A percentile compares a stretch with the other conserved stretches of the same genome.
These are phyloP conservation scores for Globisporangium alternatum DNA, from an alignment of 352 stramenopile species.

Conservation along the genomic window DNA sequence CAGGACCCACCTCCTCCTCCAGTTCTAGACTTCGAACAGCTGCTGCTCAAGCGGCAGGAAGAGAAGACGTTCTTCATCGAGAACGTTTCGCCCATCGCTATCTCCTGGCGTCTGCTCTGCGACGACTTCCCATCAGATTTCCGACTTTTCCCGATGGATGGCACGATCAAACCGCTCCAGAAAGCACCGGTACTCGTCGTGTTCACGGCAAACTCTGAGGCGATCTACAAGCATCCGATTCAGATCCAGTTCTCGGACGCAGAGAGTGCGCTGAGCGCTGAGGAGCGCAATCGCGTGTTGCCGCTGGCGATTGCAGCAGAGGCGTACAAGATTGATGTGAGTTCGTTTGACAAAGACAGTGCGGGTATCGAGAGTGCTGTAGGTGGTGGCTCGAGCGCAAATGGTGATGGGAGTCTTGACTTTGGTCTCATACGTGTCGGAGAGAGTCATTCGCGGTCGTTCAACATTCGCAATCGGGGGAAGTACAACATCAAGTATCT, in stretches of 20 bases:
- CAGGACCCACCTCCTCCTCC: constrained; percentile 4
- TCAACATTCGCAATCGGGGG: constrained; percentile 88
- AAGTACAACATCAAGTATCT: constrained; percentile 94
- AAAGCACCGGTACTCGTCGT: constrained; percentile 53
- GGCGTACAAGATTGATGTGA: constrained; percentile 91
- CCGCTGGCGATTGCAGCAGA: constrained; percentile 67
- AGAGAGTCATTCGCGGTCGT: constrained; percentile 72
- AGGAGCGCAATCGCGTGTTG: constrained; percentile 31
- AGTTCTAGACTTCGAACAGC: constrained; percentile 89
- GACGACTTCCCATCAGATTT: constrained; percentile 57
- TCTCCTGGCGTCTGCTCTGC: constrained; percentile 61
- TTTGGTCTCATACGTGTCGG: constrained; percentile 93
- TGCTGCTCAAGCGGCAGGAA: constrained; percentile 88
- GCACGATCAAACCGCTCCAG: constrained; percentile 71
- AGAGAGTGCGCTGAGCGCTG: constrained; percentile 54
- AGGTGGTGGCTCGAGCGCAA: constrained; percentile 15
- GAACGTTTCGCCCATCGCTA: constrained; percentile 76
- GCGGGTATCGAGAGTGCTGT: constrained; percentile 8
- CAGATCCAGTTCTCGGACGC: constrained; percentile 82
- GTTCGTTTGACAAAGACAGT: constrained; percentile 68
- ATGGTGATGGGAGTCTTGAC: constrained; percentile 75
- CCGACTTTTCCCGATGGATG: constrained; percentile 65
- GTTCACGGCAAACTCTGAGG: constrained; percentile 71
- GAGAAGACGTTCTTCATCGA: constrained; percentile 86
- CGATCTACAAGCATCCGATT: constrained; percentile 58